These are phyloP conservation scores for Fusarium sp. DNA, from an alignment of 2,329 filamentous ascomycete species.

Conservation along the genomic window DNA sequence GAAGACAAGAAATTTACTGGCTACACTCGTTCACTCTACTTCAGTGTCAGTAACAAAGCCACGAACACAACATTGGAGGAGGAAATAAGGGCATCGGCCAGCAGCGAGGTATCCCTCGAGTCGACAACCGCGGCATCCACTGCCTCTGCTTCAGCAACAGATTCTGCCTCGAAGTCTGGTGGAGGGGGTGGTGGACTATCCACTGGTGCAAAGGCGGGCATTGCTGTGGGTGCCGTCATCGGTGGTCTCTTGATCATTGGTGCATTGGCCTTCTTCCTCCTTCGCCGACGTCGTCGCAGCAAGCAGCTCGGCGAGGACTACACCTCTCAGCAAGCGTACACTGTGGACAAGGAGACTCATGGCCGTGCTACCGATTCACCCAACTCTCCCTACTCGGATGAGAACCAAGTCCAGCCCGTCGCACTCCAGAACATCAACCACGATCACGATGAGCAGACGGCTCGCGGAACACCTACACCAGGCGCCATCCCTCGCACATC, in stretches of 20 bases:
- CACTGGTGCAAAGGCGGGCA: slow-evolving; percentile 57
- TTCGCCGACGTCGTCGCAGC: slow-evolving; percentile 51
- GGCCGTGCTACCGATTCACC: slow-evolving; percentile 50
- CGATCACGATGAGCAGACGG: background rate
- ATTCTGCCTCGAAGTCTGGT: slow-evolving; percentile 4
- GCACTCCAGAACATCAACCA: slow-evolving; percentile 28
- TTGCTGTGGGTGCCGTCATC: slow-evolving; percentile 54
- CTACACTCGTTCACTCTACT: slow-evolving; percentile 11
- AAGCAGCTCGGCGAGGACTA: slow-evolving; percentile 35
- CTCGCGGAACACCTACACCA: slow-evolving; percentile 16
- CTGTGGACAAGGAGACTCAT: slow-evolving; percentile 57
- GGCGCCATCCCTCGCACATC: slow-evolving; percentile 27
- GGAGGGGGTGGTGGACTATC: slow-evolving; percentile 45
- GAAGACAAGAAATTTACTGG: background rate
- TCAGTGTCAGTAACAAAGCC: slow-evolving; percentile 19
- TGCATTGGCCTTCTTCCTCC: slow-evolving; percentile 53
- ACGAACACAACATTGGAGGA: background rate
- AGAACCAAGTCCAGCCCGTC: slow-evolving; percentile 44
- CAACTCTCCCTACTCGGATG: slow-evolving; percentile 56
- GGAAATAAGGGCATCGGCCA: background rate
- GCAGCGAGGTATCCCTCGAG: background rate
- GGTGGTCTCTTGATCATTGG: slow-evolving; percentile 52
- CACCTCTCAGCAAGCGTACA: slow-evolving; percentile 49
- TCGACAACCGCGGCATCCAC: background rate
- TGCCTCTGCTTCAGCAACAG: background rate